Percentiles rank a stretch among this genome's conserved stretches.
Conservation (phyloP, 768 basidiomycete genomes). For the Suillus paluster region DNA sequence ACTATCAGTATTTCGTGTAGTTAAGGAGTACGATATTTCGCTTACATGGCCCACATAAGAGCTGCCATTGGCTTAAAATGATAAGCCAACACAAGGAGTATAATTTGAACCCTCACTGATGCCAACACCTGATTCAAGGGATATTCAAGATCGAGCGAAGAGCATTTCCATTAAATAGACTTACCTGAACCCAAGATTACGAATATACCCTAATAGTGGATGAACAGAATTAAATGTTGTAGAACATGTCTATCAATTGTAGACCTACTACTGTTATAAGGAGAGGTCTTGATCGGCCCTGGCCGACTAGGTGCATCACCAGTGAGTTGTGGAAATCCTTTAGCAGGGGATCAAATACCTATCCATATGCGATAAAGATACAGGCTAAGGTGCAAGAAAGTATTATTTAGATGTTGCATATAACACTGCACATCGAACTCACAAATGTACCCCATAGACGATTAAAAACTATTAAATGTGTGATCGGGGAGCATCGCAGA, state of each 20-base stretch:
- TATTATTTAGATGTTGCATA: neutral
- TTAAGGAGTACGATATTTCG: neutral
- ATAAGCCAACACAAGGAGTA: neutral
- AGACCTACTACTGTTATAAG: neutral
- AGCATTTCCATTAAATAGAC: neutral
- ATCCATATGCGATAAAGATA: constrained; percentile 6
- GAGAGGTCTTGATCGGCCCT: neutral
- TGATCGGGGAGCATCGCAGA: neutral
- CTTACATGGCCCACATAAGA: constrained; percentile 2
- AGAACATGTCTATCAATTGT: neutral
- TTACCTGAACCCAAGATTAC: neutral
- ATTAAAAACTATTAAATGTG: neutral
- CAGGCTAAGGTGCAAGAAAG: neutral
- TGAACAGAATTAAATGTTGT: neutral
- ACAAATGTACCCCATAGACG: neutral
- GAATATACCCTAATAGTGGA: neutral
- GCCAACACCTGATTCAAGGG: neutral
- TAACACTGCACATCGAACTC: neutral
- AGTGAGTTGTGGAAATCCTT: neutral
- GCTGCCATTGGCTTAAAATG: neutral
- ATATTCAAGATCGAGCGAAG: neutral
- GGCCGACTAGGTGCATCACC: neutral
- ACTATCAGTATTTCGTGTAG: neutral
- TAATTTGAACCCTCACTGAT: neutral
- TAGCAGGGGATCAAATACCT: neutral